Percentiles rank a stretch among this genome's conserved stretches.
Conservation (phyloP, 306 rosid genomes). For the Pachyrhizus erosus region DNA sequence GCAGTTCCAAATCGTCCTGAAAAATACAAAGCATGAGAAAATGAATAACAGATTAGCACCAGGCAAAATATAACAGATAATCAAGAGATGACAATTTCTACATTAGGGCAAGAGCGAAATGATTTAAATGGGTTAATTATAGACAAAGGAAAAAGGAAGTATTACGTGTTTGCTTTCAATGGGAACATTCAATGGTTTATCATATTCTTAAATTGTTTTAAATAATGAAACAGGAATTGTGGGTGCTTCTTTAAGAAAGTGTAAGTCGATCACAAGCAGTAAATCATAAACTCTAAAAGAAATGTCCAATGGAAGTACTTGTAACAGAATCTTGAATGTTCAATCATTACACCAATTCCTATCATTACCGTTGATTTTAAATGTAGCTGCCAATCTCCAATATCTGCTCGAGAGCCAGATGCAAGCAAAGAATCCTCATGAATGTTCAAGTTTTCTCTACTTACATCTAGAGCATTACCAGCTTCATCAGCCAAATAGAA, state of each 20-base stretch:
- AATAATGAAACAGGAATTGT: conserved; percentile 22
- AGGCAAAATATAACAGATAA: conserved; percentile 19
- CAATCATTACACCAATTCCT: conserved; percentile 21
- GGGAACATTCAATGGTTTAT: conserved; percentile 16
- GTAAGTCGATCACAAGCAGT: conserved; percentile 23
- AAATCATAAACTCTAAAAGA: conserved; percentile 33
- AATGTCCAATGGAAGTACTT: conserved; percentile 9
- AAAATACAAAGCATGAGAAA: conserved; percentile 37
- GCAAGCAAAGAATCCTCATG: conserved; percentile 69
- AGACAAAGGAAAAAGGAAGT: neutral
- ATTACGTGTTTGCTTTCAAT: conserved; percentile 28
- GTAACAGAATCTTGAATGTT: conserved; percentile 26
- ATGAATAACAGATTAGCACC: conserved; percentile 17
- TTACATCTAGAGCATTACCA: conserved; percentile 63
- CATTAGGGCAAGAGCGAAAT: conserved; percentile 18
- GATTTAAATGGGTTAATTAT: conserved; percentile 5
- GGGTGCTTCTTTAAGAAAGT: neutral
- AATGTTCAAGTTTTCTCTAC: conserved; percentile 55
- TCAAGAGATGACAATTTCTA: conserved; percentile 31
- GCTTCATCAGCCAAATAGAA: conserved; percentile 96
- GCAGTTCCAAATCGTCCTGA: conserved; percentile 84
- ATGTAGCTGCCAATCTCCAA: conserved; percentile 97
- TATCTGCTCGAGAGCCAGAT: conserved; percentile 76
- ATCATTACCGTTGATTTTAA: conserved; percentile 80
- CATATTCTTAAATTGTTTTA: conserved; percentile 33